A percentile compares a stretch with the other conserved stretches of the same genome.
Conservation (phyloP, 768 basidiomycete species). For the Leccinellum rugosiceps region DNA sequence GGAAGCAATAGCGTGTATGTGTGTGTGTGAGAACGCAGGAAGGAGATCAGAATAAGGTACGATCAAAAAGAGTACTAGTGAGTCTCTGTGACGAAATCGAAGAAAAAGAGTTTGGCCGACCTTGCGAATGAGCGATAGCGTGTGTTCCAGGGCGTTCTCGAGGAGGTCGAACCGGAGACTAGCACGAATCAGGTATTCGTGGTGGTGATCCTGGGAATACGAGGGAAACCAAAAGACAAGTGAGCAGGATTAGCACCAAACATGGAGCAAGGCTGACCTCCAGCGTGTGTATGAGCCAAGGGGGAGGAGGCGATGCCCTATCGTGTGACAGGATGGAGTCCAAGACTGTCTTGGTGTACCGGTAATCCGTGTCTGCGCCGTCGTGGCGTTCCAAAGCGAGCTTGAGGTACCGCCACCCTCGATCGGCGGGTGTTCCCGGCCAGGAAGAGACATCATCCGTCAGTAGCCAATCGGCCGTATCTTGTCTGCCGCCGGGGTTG, state of each 20-base stretch:
- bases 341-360: constrained; percentile 72
- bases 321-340: constrained; percentile 75
- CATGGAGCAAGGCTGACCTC: constrained; percentile 44
- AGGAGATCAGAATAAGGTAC: not conserved
- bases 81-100: not conserved
- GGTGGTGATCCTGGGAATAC: constrained; percentile 53
- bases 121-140: constrained; percentile 67
- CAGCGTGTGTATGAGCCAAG: constrained; percentile 78
- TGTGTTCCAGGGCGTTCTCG: constrained; percentile 71
- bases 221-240: not conserved
- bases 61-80: constrained; percentile 9
- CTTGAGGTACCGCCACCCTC: constrained; percentile 88
- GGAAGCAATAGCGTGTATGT: not conserved
- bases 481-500: constrained; percentile 45
- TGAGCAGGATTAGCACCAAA: not conserved
- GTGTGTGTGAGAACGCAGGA: not conserved
- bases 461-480: constrained; percentile 78
- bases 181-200: constrained; percentile 79
- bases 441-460: constrained; percentile 79
- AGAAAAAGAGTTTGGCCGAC: constrained; percentile 38
- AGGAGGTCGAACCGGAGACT: constrained; percentile 78
- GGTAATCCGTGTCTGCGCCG: constrained; percentile 60
- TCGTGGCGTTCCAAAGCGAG: constrained; percentile 79
- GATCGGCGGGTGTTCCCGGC: constrained; percentile 74
- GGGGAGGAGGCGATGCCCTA: constrained; percentile 59